These are phyloP conservation scores for Hanseniaspora mollemarum DNA, from an alignment of 805 yeast genomes.

Conservation along the genomic window DNA sequence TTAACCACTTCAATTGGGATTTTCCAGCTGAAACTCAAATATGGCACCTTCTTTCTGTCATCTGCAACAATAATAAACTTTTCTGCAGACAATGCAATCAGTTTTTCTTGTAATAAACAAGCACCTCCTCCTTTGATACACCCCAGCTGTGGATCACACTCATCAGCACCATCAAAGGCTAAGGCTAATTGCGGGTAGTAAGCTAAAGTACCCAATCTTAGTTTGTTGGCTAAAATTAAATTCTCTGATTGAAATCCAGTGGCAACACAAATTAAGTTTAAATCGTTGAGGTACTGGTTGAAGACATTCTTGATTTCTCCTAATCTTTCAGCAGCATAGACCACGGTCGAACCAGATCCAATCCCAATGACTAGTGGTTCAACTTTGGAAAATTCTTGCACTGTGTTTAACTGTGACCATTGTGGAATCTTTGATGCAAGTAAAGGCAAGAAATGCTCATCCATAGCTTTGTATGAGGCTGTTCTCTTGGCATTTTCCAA, in stretches of 20 bases:
- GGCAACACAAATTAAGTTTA: conserved; percentile 67
- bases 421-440: conserved; percentile 11
- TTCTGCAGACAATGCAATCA: conserved; percentile 71
- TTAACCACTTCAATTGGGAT: conserved; percentile 95
- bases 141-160: conserved; percentile 68
- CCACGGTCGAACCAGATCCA: conserved; percentile 95
- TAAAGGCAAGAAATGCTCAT: conserved; percentile 46
- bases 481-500: conserved; percentile 77
- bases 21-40: conserved; percentile 82
- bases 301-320: conserved; percentile 42
- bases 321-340: conserved; percentile 90
- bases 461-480: conserved; percentile 89
- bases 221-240: conserved; percentile 69
- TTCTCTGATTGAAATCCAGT: conserved; percentile 94
- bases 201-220: conserved; percentile 69
- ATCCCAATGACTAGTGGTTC: conserved; percentile 60
- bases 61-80: conserved; percentile 85
- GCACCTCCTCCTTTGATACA: conserved; percentile 99
- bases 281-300: conserved; percentile 27
- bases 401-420: conserved; percentile 14
- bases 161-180: conserved; percentile 98
- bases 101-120: conserved; percentile 88
- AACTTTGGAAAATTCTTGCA: conserved; percentile 41
- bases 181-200: conserved; percentile 74
- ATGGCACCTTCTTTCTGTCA: conserved; percentile 64